A percentile compares a stretch with the other conserved stretches of the same genome.
phyloP scores from a whole-genome alignment of 2,329 filamentous ascomycete genomes.

The Microascus cirrosus region DNA sequence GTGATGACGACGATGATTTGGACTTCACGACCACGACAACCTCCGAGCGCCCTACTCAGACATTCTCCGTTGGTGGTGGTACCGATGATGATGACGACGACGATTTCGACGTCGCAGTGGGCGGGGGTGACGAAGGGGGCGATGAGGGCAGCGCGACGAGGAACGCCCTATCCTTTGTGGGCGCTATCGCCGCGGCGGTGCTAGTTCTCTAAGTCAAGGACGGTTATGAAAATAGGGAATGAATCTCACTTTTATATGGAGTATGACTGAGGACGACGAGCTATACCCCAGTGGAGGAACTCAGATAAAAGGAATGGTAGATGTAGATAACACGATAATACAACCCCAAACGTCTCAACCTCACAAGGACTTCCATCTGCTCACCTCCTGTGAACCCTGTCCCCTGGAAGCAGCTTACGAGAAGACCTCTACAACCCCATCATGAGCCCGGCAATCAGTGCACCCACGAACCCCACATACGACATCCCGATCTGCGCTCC shows the following conservation, averaged over 20 bases:
- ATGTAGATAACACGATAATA: background rate
- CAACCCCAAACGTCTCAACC: background rate
- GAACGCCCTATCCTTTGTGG: background rate
- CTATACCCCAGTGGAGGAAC: background rate
- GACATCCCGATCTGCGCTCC: background rate
- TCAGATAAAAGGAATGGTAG: background rate
- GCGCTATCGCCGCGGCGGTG: background rate
- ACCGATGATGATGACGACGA: background rate
- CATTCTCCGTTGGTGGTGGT: background rate
- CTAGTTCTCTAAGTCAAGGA: background rate
- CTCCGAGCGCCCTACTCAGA: background rate
- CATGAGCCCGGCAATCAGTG: background rate
- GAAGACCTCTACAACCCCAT: background rate
- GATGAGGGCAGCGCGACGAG: background rate
- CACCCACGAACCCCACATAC: background rate
- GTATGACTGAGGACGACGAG: background rate
- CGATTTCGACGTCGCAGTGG: background rate
- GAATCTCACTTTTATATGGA: background rate
- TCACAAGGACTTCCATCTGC: background rate
- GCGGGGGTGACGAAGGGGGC: background rate
- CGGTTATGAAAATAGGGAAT: background rate
- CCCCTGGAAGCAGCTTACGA: background rate
- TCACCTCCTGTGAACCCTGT: background rate
- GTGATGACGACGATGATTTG: background rate
- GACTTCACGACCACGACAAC: background rate